Evolutionary conservation across 176 grass and related monocot species (phyloP).

Genomic region (Pharus latifolius): DNA sequence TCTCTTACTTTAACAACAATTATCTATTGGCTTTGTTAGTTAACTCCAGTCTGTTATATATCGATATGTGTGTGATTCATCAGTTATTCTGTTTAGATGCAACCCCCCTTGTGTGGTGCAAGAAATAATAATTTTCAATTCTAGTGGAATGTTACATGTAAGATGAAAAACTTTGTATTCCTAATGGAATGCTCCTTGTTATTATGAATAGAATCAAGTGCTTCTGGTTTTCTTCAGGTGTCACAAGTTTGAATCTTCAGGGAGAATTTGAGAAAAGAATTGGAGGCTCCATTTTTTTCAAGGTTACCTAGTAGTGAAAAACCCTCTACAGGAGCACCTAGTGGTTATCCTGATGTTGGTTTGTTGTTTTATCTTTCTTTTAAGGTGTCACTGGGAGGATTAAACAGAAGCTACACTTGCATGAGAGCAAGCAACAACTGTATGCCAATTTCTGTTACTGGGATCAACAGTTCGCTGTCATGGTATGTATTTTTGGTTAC

Average conservation of each 20-base stretch:
- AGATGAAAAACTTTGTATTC: background rate
- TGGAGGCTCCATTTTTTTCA: conserved; percentile 30
- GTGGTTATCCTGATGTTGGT: background rate
- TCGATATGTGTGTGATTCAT: background rate
- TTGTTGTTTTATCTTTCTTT: conserved; percentile 10
- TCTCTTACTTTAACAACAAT: background rate
- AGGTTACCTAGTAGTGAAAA: conserved; percentile 29
- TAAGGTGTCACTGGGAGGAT: conserved; percentile 28
- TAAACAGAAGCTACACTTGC: conserved; percentile 13
- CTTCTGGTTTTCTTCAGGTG: conserved; percentile 33
- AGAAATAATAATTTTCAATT: background rate
- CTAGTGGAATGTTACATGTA: background rate
- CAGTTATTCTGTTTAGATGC: background rate
- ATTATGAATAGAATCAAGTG: background rate
- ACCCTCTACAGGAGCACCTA: background rate
- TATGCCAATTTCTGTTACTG: conserved; percentile 17
- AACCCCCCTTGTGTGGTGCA: background rate
- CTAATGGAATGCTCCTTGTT: background rate
- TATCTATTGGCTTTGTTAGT: background rate
- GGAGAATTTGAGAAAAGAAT: conserved; percentile 36
- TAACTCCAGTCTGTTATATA: background rate
- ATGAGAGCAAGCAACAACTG: conserved; percentile 12
- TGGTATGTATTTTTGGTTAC: conserved; percentile 23
- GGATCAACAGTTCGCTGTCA: conserved; percentile 32
- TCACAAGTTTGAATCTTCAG: background rate